Evolutionary conservation across 129 eudicot genomes (phyloP).

Genomic region (Scalesia atractyloides): DNA sequence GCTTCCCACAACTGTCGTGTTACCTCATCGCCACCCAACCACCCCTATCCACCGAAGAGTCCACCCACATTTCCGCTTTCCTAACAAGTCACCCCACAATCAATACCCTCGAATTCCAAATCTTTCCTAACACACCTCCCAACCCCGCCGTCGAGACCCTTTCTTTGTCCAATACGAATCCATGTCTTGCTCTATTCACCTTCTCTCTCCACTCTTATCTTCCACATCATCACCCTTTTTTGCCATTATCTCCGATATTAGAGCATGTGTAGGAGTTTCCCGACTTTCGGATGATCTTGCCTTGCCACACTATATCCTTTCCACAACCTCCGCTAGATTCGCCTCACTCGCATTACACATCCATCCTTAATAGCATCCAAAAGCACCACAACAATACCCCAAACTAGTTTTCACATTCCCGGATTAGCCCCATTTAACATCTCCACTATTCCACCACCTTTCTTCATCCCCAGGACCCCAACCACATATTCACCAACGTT

Average conservation of each 20-base stretch:
- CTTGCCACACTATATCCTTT: conserved; percentile 28
- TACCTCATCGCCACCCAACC: conserved; percentile 50
- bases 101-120: conserved; percentile 38
- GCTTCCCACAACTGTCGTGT: conserved; percentile 33
- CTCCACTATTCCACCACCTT: conserved; percentile 45
- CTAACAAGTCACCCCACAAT: conserved; percentile 36
- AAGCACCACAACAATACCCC: background rate
- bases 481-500: conserved; percentile 32
- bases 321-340: conserved; percentile 59
- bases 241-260: conserved; percentile 48
- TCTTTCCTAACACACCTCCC: conserved; percentile 38
- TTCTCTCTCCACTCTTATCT: conserved; percentile 42
- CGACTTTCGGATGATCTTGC: conserved; percentile 33
- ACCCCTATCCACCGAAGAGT: conserved; percentile 45
- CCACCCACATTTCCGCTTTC: conserved; percentile 41
- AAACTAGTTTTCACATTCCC: conserved; percentile 31
- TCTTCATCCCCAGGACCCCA: conserved; percentile 41
- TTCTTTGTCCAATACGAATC: conserved; percentile 42
- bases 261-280: conserved; percentile 18
- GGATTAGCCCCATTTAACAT: conserved; percentile 28
- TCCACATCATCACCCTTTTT: conserved; percentile 48
- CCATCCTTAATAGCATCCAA: conserved; percentile 2
- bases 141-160: conserved; percentile 37
- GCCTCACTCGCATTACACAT: conserved; percentile 30
- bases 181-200: conserved; percentile 39